Percentiles rank a stretch among this genome's conserved stretches.
phyloP scores from a whole-genome alignment of 192 early-diverging fungal genomes.

The Coemansia asiatica region DNA sequence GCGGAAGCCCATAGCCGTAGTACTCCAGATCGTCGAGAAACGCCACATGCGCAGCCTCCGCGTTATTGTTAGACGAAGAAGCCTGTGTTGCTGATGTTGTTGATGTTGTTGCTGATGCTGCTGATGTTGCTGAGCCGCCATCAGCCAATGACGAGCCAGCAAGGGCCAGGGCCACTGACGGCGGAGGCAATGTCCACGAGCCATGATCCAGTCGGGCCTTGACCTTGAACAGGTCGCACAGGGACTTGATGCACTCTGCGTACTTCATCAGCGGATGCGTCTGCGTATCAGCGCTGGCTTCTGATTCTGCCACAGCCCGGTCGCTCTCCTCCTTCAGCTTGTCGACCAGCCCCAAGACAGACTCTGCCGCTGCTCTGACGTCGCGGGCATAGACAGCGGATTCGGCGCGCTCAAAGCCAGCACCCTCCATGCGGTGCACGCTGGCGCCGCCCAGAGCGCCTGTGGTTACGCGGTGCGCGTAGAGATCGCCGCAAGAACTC shows the following conservation, averaged over 20 bases:
- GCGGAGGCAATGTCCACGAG: slow-evolving; percentile 47
- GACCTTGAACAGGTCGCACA: slow-evolving; percentile 50
- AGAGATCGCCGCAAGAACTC: slow-evolving; percentile 51
- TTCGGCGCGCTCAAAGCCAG: slow-evolving; percentile 14
- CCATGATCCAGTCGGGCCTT: slow-evolving; percentile 31
- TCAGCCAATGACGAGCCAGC: slow-evolving; percentile 16
- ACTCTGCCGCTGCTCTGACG: slow-evolving; percentile 26
- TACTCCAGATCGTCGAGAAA: slow-evolving; percentile 28
- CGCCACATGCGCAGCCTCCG: slow-evolving; percentile 16
- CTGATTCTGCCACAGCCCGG: background rate
- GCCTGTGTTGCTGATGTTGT: background rate
- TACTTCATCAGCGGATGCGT: slow-evolving; percentile 10
- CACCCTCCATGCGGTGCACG: slow-evolving; percentile 11
- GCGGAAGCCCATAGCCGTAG: slow-evolving; percentile 49
- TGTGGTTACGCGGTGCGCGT: slow-evolving; percentile 35
- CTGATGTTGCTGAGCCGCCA: background rate
- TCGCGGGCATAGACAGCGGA: slow-evolving; percentile 40
- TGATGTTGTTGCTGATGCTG: too few species aligned
- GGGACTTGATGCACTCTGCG: slow-evolving; percentile 3
- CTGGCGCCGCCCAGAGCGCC: slow-evolving; percentile 16
- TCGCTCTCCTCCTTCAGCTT: slow-evolving; percentile 2
- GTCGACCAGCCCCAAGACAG: slow-evolving; percentile 20
- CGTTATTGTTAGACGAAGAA: background rate
- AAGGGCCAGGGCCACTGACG: slow-evolving; percentile 13
- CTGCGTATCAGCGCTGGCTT: background rate